These are phyloP conservation scores for Chloromonas sp. DNA, from an alignment of 163 green algal species.

Conservation along the genomic window DNA sequence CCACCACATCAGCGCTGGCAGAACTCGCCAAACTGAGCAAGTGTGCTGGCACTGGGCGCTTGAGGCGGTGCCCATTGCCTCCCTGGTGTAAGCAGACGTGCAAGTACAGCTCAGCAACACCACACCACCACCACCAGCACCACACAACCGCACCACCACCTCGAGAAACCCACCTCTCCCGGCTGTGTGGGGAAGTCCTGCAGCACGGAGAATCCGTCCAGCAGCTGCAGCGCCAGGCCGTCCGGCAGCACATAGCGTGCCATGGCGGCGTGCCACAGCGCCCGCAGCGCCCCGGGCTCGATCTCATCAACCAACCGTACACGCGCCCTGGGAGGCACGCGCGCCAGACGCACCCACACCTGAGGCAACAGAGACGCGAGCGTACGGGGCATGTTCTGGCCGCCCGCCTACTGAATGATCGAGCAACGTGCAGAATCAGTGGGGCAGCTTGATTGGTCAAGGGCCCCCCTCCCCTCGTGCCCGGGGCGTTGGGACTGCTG, in stretches of 20 bases:
- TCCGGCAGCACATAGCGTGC: slow-evolving; percentile 36
- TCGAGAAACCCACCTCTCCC: slow-evolving; percentile 20
- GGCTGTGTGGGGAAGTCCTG: slow-evolving; percentile 35
- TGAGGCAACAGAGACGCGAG: background rate
- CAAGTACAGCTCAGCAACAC: too few relatives aligned
- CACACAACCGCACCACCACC: too few relatives aligned
- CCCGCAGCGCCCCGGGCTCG: slow-evolving; percentile 28
- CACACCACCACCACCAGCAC: too few relatives aligned
- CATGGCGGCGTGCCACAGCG: slow-evolving; percentile 37
- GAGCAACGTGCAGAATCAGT: too few relatives aligned
- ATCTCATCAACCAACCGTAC: slow-evolving; percentile 33
- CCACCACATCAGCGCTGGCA: too few relatives aligned
- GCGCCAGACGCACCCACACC: slow-evolving; percentile 19
- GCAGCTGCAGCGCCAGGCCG: slow-evolving; percentile 19
- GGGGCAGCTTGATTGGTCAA: too few relatives aligned
- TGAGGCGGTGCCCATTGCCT: too few relatives aligned
- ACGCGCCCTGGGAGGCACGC: slow-evolving; percentile 32
- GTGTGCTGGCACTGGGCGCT: too few relatives aligned
- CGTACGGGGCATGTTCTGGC: background rate
- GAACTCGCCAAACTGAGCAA: too few relatives aligned
- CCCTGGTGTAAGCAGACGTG: too few relatives aligned
- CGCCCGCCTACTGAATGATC: background rate
- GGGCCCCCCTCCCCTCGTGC: too few relatives aligned
- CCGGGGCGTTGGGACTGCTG: too few relatives aligned
- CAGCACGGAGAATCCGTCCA: slow-evolving; percentile 24